These are phyloP conservation scores for Penicillium frequentans DNA, from an alignment of 2,329 filamentous ascomycete species.

Conservation along the genomic window DNA sequence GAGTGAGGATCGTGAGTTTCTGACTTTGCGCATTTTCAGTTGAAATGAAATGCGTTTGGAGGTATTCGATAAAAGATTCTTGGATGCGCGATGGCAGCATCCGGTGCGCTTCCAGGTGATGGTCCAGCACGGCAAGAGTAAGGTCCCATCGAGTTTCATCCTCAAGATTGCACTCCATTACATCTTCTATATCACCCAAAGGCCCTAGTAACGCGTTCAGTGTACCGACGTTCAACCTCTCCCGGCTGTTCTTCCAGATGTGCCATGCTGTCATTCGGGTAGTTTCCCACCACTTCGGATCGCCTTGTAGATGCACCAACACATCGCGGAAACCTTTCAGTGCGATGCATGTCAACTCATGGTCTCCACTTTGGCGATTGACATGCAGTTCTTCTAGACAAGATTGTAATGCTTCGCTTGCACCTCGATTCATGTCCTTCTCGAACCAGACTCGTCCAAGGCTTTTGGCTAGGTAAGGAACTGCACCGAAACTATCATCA, in stretches of 20 bases:
- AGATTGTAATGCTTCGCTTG: conserved; percentile 47
- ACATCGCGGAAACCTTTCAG: conserved; percentile 53
- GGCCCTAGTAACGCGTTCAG: conserved; percentile 36
- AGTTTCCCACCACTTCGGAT: conserved; percentile 54
- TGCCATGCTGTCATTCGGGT: conserved; percentile 62
- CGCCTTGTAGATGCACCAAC: conserved; percentile 22
- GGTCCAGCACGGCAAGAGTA: conserved; percentile 26
- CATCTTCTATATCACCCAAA: conserved; percentile 25
- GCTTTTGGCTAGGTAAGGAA: conserved; percentile 60
- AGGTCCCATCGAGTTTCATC: conserved; percentile 19
- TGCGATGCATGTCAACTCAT: conserved; percentile 57
- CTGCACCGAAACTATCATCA: conserved; percentile 50
- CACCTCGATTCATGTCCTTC: conserved; percentile 48
- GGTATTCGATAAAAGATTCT: conserved; percentile 26
- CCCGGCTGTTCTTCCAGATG: conserved; percentile 64
- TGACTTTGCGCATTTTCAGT: conserved; percentile 1
- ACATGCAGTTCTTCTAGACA: conserved; percentile 53
- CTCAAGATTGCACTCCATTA: conserved; percentile 20
- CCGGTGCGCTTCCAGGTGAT: conserved; percentile 24
- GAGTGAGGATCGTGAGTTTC: conserved; percentile 55
- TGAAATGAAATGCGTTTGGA: conserved; percentile 18
- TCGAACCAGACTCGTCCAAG: conserved; percentile 62
- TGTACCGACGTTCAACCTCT: conserved; percentile 65
- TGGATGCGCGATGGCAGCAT: conserved; percentile 24
- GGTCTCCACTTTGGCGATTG: conserved; percentile 61